Evolutionary conservation across 2,329 filamentous ascomycete genomes (phyloP).

Genomic region (Fusarium verticillioides): DNA sequence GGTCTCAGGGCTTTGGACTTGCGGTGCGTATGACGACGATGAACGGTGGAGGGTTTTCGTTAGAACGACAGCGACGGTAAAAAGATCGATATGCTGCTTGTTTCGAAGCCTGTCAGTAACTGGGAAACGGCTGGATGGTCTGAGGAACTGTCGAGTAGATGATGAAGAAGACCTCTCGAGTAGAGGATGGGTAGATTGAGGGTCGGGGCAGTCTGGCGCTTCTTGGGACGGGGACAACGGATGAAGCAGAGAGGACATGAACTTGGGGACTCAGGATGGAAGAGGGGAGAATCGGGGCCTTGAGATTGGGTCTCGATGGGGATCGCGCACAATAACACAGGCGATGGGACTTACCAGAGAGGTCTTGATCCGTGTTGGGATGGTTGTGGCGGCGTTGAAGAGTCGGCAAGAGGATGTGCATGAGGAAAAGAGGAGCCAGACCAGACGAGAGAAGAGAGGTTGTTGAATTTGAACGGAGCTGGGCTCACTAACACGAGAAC

Average conservation of each 20-base stretch:
- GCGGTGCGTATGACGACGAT: slow-evolving; percentile 47
- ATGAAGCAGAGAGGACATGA: slow-evolving; percentile 40
- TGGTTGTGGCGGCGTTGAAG: slow-evolving; percentile 50
- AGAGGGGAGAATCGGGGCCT: slow-evolving; percentile 39
- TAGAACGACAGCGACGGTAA: slow-evolving; percentile 32
- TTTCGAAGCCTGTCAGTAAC: slow-evolving; percentile 38
- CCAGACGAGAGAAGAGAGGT: slow-evolving; percentile 45
- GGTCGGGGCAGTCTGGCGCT: slow-evolving; percentile 39
- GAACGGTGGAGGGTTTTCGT: slow-evolving; percentile 33
- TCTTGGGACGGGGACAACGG: slow-evolving; percentile 41
- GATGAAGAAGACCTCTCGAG: slow-evolving; percentile 17
- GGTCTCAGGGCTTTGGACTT: slow-evolving; percentile 45
- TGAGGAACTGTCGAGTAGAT: slow-evolving; percentile 11
- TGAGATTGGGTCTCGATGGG: slow-evolving; percentile 42
- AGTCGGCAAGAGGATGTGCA: slow-evolving; percentile 54
- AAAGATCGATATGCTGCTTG: slow-evolving; percentile 9
- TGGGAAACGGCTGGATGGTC: slow-evolving; percentile 11
- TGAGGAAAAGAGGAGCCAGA: slow-evolving; percentile 58
- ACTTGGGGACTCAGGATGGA: slow-evolving; percentile 36
- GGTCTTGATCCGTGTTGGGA: slow-evolving; percentile 47
- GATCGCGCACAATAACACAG: slow-evolving; percentile 53
- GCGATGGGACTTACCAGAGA: slow-evolving; percentile 53
- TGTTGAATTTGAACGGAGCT: slow-evolving; percentile 53
- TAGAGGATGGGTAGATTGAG: slow-evolving; percentile 26
- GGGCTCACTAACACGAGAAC: slow-evolving; percentile 44